Evolutionary conservation across 2,329 filamentous ascomycete species (phyloP), one percentile per base, ranked within the genome.

Genomic region (Xenosphaeropsis pyriputrescens): DNA sequence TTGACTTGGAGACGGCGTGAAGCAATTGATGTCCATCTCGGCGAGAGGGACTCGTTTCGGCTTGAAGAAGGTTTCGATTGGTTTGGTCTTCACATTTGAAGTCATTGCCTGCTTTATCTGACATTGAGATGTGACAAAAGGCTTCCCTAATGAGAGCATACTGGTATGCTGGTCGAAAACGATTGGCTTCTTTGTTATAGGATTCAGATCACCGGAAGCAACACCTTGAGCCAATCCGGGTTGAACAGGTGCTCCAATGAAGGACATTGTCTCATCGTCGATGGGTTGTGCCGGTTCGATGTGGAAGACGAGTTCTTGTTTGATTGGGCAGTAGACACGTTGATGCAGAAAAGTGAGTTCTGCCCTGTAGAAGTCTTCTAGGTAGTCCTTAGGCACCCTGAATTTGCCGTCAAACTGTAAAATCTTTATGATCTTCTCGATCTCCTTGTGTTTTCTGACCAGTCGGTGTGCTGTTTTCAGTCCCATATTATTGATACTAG

Each of bases 291-390:
- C 71, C 0, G 79, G 69, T 12, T 75, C 65, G 1, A 77, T 91
- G 41, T 94, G 66, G 42, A 85, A 77, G 31, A 94, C 82, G 33
- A 96, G 59, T 43, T 75, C 63, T 41, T 78, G 67, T 32, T 70
- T 67, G 29, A 67, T 63, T 0, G 89, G 86, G 54, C 89, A 96
- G 56, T 84, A 98, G 3, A 96, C 89, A 60, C 91, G 83, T 61
- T 95, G 91, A 52, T 96, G 83, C 14, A 95, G 62, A 52, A 98
- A 98, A 0, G 91, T 96, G 47, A 84, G 65, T 57, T 98, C 91
- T 0, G 91, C 91, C 54, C 89, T 79, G 43, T 75, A 72, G 55
- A 96, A 98, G 15, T 73, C 67, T 6, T 82, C 75, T 18, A 91
- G 62, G 54, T 96, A 98, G 43, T 82, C 79, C 30, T 77, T 64